Conservation (phyloP, 176 grass and related monocot genomes). For the Aegilops speltoides region DNA sequence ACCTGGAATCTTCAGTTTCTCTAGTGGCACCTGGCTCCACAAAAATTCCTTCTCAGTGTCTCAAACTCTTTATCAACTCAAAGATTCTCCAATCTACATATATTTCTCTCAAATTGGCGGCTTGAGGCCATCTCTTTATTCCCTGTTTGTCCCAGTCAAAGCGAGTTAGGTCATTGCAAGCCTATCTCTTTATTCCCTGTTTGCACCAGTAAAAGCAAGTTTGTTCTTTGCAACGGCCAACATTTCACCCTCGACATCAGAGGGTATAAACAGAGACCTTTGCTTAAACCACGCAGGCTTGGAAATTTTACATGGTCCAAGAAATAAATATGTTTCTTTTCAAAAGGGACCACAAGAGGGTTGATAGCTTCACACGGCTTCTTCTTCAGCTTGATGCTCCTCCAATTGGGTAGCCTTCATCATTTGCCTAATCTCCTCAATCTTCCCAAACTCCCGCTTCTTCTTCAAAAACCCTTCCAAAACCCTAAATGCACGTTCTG, state of each 20-base stretch:
- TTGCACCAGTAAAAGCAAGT: background rate
- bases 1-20: background rate
- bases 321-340: background rate
- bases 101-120: slow-evolving; percentile 3
- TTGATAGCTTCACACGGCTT: background rate
- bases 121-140: background rate
- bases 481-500: slow-evolving; percentile 69
- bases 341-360: background rate
- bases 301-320: background rate
- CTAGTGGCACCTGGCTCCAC: background rate
- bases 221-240: slow-evolving; percentile 19
- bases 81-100: background rate
- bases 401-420: slow-evolving; percentile 42
- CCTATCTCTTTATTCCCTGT: background rate
- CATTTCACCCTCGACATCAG: background rate
- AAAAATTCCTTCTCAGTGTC: background rate
- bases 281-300: background rate
- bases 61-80: background rate
- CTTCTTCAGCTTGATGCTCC: slow-evolving; percentile 27
- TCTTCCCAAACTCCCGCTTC: slow-evolving; percentile 50
- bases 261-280: background rate
- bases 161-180: background rate
- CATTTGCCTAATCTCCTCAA: slow-evolving; percentile 65
- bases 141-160: background rate
- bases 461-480: slow-evolving; percentile 66